Evolutionary conservation across 495 filamentous ascomycete genomes (phyloP).

Genomic region (Trichoderma virens): DNA sequence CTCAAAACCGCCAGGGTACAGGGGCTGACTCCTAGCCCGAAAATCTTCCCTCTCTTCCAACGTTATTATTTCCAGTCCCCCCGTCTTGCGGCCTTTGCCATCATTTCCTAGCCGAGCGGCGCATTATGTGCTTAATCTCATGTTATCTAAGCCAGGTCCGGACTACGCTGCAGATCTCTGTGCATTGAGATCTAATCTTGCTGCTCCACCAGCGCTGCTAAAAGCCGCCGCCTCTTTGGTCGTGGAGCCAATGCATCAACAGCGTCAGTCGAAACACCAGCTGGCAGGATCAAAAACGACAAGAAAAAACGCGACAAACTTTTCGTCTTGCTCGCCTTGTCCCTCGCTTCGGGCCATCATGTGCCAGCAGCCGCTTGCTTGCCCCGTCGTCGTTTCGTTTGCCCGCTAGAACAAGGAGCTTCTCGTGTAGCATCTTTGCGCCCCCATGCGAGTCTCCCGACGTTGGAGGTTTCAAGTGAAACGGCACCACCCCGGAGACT

Average conservation of each 20-base stretch:
- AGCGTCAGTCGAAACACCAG: conserved; percentile 3
- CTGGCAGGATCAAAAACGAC: not conserved
- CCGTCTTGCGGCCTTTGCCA: no score
- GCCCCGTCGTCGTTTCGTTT: not conserved
- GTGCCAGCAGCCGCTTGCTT: no score
- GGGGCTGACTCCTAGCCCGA: no score
- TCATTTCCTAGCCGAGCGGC: no score
- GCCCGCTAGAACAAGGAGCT: not conserved
- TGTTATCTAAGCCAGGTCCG: not conserved
- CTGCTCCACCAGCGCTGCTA: not conserved
- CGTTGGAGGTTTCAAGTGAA: conserved; percentile 32
- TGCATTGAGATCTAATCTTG: not conserved
- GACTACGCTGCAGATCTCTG: not conserved
- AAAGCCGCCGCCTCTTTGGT: not conserved
- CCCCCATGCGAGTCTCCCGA: conserved; percentile 11
- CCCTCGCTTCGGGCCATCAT: not conserved
- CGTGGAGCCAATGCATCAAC: not conserved
- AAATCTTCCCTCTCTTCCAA: no score
- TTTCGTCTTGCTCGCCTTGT: not conserved
- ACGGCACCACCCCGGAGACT: conserved; percentile 19
- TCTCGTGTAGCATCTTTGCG: conserved; percentile 7
- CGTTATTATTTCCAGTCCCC: no score
- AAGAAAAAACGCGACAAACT: not conserved
- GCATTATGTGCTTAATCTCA: no score
- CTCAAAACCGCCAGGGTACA: not conserved